Base-by-base conservation (phyloP, 768 basidiomycete species). In the Cyclocybe cylindracea region DNA sequence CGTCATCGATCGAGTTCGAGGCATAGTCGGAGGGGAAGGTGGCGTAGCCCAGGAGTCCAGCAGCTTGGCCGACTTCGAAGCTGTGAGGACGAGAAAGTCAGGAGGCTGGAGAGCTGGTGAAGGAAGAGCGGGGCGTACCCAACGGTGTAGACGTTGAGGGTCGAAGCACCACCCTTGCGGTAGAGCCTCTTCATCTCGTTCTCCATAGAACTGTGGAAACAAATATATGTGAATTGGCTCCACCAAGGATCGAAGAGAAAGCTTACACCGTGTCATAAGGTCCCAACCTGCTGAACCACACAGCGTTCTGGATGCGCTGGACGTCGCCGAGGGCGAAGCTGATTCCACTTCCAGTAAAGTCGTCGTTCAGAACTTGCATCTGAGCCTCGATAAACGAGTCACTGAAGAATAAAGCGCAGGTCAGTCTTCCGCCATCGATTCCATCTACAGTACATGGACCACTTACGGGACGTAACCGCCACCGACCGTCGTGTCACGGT, bases 1-100 rank as follows among this genome's bases (percentile, higher is more conserved):
- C 76, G 53, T 77, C 77, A 50, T 77, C 70, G 7, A 38, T 52
- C 5, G 70, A 70, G 32, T 58, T 54, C 39, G 44, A n/a, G 3
- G 50, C 14, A 55, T 73, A 74, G 43, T 63, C 58, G 7, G 50
- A 61, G 10, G 76, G 77, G 67, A 76, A 77, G 13, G 75, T 76
- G 10, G 73, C 62, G 59, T 79, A 78, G 3, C 78, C 70, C 10
- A 24, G 24, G 24, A 24, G 24, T 3, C 5, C 24, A 24, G 24
- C 24, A 13, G 59, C 68, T 24, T 57, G 18, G n/a, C 66, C 68
- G 32, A 61, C 60, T 38, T 53, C 55, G 61, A 74, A 70, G n/a
- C 66, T 68, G n/a, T 33, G 40, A 48, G 38, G 59, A 45, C 55
- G 74, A 72, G 29, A 68, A 45, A 7, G 69, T 74, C 35, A 68